Base-by-base conservation (phyloP, 106 monocot species). In the Allium sativum region DNA sequence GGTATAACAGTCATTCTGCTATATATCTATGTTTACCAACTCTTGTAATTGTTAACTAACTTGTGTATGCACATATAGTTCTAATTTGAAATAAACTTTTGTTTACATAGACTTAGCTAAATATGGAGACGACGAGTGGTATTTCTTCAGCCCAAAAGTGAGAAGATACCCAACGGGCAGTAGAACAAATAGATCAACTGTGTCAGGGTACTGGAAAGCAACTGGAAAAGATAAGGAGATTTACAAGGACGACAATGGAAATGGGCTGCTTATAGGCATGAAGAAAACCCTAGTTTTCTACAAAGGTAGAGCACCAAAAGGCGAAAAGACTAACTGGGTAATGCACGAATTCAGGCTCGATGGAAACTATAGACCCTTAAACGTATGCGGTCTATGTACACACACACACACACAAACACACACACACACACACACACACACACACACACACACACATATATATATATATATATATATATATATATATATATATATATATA, bases 201-300 rank as follows among this genome's bases (percentile, higher is more conserved):
- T 82, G 12, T 46, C 71, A 13, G 90, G 90, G 0, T 92, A 92
- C 68, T 92, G 91, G 91, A 92, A 92, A 75, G 86, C 91, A 15
- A 92, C 91, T 3, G 91, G 91, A 9, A 92, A 92, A 55, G 91
- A 92, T 42, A 90, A 79, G 75, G 89, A 90, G 61, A 90, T 90
- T 62, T 77, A 59, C 18, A 50, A 31, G 14, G 45, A 45, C 11
- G 76, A 76, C 18, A 50, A 31, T 12, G 45, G 62, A 15, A 78
- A 76, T 6, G 70, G 65, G 46, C 55, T 62, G 14, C 74, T 85
- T 10, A 70, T 89, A 22, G 89, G 89, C 44, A 89, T 89, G 89
- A 89, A 89, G 81, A 89, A 89, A 73, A 89, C 89, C 60, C 84
- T 89, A 21, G 89, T 89, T 18, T 89, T 89, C 76, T 89, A 89